Base-by-base conservation (phyloP, 192 early-diverging fungal genomes). In the Anaeromyces robustus region DNA sequence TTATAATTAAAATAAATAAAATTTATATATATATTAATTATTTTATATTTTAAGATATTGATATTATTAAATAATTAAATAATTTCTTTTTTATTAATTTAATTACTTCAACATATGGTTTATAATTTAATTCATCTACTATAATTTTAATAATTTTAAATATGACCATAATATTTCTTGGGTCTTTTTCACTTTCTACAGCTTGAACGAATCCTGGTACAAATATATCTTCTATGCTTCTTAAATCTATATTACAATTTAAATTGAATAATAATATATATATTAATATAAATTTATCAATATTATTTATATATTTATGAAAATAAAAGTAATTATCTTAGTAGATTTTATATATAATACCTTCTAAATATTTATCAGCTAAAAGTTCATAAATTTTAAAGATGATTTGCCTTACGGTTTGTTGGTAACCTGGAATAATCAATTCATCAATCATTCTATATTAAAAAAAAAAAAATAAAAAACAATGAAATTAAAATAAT, bases 111-210 rank as follows among this genome's bases (percentile, higher is more conserved):
- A 93, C 89, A 82, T 95, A 88, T 22, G 89, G 84, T 28, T 90
- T 87, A 77, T 95, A 93, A 82, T 98, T 94, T 78, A 97, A 93
- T 79, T 93, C 84, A 11, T 82, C 79, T 12, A 92, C 90, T 77
- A 99, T 93, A 30, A 79, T 85, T 77, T 89, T 89, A 43, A 96
- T 87, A 3, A 94, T 86, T 37, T 91, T 86, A 86, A 99, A 99
- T 2, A 92, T 94, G 30, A 95, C 84, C 82, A 97, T 88, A 37
- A 99, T 87, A 83, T 98, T 96, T 31, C 98, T 87, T 19, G 98
- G 98, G 85, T 99, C 98, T 89, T 99, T 99, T 85, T 99, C 98
- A 30, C 96, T 96, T 85, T 99, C 98, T 87, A 99, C 88, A 29
- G 87, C 84, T 83, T 95, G 91, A 29, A 94, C 93, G 84, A 94